phyloP scores from a whole-genome alignment of 106 monocot genomes.

The Dendrobium huoshanense region DNA sequence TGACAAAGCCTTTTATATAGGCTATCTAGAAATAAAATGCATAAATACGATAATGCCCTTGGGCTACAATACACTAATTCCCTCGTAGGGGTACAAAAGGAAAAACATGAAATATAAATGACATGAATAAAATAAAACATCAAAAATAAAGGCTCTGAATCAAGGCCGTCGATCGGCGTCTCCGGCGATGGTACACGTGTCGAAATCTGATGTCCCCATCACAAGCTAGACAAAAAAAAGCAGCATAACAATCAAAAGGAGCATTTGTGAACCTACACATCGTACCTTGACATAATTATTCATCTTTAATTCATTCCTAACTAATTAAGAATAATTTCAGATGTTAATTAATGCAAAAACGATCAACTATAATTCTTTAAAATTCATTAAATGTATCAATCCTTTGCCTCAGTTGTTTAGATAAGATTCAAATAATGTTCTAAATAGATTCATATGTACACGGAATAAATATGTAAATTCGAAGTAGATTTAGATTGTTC shows the following conservation, averaged over 20 bases:
- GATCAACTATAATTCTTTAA: neutral
- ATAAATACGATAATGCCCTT: too few relatives aligned
- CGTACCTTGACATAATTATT: neutral
- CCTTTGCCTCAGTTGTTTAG: neutral
- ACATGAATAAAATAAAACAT: too few relatives aligned
- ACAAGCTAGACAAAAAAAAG: neutral
- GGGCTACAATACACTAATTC: too few relatives aligned
- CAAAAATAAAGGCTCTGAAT: too few relatives aligned
- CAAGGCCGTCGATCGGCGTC: too few relatives aligned
- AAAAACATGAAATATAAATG: too few relatives aligned
- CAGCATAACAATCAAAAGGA: neutral
- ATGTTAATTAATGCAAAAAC: neutral
- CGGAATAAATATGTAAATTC: neutral
- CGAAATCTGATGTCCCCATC: too few relatives aligned
- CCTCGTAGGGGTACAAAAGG: too few relatives aligned
- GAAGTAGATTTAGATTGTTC: neutral
- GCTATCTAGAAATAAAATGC: too few relatives aligned
- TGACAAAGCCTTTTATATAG: too few relatives aligned
- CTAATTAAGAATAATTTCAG: neutral
- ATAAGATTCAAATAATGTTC: neutral
- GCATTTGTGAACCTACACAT: neutral
- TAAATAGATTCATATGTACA: neutral
- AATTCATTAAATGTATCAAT: neutral
- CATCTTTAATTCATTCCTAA: neutral
- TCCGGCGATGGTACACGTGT: too few relatives aligned